Evolutionary conservation across 805 yeast genomes (phyloP), one percentile per base, ranked within the genome.

Genomic region (Yarrowia sp.): DNA sequence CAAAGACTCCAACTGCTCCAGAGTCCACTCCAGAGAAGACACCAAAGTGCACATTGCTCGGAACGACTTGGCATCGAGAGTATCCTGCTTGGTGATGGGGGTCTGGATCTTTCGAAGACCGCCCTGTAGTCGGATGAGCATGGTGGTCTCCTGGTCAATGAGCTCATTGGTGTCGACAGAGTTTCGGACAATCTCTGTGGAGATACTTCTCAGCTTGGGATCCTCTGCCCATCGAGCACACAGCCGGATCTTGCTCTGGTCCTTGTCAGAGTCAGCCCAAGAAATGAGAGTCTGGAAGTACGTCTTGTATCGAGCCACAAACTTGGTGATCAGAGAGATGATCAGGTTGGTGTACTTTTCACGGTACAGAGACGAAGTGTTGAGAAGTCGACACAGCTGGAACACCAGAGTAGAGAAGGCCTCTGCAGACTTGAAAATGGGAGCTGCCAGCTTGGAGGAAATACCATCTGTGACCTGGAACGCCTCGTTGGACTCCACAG

Each of bases 281-380:
- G 64, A 58, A 35, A 58, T 58, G 35, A 58, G 64, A 22, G 69
- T 41, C 28, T 39, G 47, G 42, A 4, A 68, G 69, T 18, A 63
- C 50, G 8, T 66, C 31, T 18, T 67, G 61, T 58, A 68, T 61
- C 36, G 58, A 53, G 47, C 66, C 48, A 35, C 65, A 67, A 62
- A 64, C 71, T 69, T 69, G 53, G 68, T 66, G 65, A 72, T 66
- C 47, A 73, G 66, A 6, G 68, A 67, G 8, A 76, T 67, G n/a
- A 76, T 66, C 50, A 76, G 67, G 6, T 65, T 58, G 0, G 85
- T 83, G 72, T 86, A 85, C 32, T 83, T 86, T 42, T 79, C 77
- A 64, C 91, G 80, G 70, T 81, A 88, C 48, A 81, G 77, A 36
- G 83, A 74, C 4, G 89, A 84, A 2, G 90, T 86, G 71, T 86